These are phyloP conservation scores for Whalleya microplaca DNA, from an alignment of 2,329 filamentous ascomycete genomes.

Conservation along the genomic window DNA sequence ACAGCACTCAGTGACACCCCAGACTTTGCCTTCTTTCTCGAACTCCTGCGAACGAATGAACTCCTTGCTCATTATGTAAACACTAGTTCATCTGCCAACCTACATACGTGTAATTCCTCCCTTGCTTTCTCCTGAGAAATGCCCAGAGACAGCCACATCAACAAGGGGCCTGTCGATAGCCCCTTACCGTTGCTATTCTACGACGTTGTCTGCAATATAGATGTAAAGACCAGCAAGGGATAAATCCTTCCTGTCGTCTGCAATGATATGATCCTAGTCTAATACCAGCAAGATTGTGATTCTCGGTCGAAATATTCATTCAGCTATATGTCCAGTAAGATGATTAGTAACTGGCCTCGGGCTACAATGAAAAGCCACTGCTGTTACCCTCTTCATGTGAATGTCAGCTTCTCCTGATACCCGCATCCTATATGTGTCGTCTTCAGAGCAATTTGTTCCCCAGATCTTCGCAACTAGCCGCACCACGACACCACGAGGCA, in stretches of 20 bases:
- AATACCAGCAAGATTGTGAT: background rate
- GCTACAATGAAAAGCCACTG: slow-evolving; percentile 9
- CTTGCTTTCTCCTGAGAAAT: background rate
- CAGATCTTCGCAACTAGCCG: background rate
- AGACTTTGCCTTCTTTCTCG: too few relatives aligned
- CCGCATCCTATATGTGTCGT: slow-evolving; percentile 1
- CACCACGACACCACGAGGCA: background rate
- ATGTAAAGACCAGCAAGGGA: background rate
- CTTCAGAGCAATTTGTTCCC: background rate
- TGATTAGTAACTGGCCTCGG: background rate
- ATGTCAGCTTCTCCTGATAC: slow-evolving; percentile 5
- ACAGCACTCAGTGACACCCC: too few relatives aligned
- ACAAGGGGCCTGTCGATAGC: background rate
- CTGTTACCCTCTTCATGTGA: slow-evolving; percentile 4
- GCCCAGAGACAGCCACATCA: background rate
- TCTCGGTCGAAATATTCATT: background rate
- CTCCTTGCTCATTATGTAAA: background rate
- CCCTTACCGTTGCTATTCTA: background rate
- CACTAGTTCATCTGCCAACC: background rate
- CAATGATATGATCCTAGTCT: background rate
- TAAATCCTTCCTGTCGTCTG: background rate
- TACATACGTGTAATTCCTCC: too few relatives aligned
- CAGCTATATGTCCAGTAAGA: background rate
- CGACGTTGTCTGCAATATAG: background rate
- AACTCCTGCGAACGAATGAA: too few relatives aligned